Conservation (phyloP, 176 grass and related monocot genomes). For the Coix lacrymajobi region DNA sequence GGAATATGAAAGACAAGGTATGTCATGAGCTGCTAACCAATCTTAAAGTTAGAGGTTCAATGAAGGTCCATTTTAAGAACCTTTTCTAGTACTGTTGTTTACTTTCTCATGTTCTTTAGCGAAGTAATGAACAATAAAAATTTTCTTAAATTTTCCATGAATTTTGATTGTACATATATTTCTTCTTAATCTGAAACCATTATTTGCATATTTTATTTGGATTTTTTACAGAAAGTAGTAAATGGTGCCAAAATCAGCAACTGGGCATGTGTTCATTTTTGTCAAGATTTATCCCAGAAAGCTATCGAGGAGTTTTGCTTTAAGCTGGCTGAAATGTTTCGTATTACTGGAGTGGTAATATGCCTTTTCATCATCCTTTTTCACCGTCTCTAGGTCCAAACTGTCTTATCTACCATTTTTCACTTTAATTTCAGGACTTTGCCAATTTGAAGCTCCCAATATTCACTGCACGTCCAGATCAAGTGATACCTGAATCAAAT, state of each 20-base stretch:
- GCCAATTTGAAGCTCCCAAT: background rate
- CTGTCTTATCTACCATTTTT: background rate
- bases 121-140: background rate
- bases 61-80: background rate
- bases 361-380: background rate
- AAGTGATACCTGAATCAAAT: constrained; percentile 54
- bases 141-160: background rate
- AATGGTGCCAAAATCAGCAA: background rate
- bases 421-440: background rate
- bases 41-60: background rate
- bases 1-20: constrained; percentile 58
- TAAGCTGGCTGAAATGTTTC: background rate
- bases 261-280: constrained; percentile 28
- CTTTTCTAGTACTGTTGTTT: background rate
- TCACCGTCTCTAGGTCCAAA: background rate
- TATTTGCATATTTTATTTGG: background rate
- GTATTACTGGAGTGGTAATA: constrained; percentile 10
- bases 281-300: background rate
- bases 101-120: background rate
- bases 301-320: background rate
- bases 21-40: background rate
- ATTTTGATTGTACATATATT: background rate
- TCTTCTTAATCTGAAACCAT: background rate
- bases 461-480: background rate
- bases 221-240: constrained; percentile 26